These are phyloP conservation scores for Zalaria obscura DNA, from an alignment of 2,329 filamentous ascomycete genomes.

Conservation along the genomic window DNA sequence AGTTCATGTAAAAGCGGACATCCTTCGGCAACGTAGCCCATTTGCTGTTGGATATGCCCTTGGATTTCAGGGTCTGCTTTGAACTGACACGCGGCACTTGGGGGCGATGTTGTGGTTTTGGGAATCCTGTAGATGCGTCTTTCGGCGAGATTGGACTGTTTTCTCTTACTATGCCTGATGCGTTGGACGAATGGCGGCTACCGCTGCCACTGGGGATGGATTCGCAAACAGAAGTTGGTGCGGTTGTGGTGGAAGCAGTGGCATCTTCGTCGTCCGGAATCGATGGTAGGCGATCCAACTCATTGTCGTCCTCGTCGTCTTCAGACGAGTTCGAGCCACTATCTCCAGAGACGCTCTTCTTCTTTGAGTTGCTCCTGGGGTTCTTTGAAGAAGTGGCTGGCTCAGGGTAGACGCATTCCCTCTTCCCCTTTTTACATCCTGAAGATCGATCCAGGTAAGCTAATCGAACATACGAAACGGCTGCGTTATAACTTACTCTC, in stretches of 20 bases:
- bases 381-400: constrained; percentile 36
- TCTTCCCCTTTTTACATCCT: constrained; percentile 82
- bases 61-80: constrained; percentile 5
- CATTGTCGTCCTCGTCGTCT: constrained; percentile 31
- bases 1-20: constrained; percentile 63
- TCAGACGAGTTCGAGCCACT: constrained; percentile 36
- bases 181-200: constrained; percentile 21
- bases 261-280: constrained; percentile 33
- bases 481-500: constrained; percentile 40
- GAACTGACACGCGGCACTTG: constrained; percentile 5
- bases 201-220: constrained; percentile 1
- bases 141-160: background rate
- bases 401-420: constrained; percentile 84
- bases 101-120: background rate
- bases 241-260: constrained; percentile 13
- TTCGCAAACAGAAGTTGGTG: constrained; percentile 8
- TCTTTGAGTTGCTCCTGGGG: constrained; percentile 28
- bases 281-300: constrained; percentile 23
- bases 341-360: constrained; percentile 28
- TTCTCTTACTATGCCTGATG: constrained; percentile 14
- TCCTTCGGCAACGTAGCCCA: constrained; percentile 36
- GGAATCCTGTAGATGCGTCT: background rate
- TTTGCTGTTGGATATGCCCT: constrained; percentile 6
- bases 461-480: background rate
- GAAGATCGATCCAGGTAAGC: constrained; percentile 1